Base-by-base conservation (phyloP, 2,329 filamentous ascomycete species). In the Nemania sp. region DNA sequence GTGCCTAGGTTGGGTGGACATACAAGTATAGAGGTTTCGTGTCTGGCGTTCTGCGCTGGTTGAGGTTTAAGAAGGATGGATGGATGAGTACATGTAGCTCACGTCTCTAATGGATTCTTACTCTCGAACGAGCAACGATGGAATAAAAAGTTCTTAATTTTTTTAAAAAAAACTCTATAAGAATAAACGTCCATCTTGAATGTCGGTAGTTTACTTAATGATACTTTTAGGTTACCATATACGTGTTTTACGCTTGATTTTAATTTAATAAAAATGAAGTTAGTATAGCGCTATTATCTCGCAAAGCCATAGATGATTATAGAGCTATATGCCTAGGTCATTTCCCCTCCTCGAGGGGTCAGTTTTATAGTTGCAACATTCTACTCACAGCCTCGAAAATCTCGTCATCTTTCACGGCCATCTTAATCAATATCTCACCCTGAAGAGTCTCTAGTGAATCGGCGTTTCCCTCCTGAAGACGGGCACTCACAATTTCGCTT, bases 391-490 rank as follows among this genome's bases (percentile, higher is more conserved):
- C 52, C 15, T 67, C 47, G 20, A 51, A 68, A 2, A 62, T 18
- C 22, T 27, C 43, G 1, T 64, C 41, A 7, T 70, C 59, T 45
- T 35, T 57, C 3, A 62, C 2, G 1, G 68, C 59, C 58, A 66
- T 66, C 20, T 64, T 70, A 26, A 71, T 62, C 5, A 70, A 26
- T 1, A 71, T 59, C 52, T 71, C 70, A 22, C 41, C 58, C 1
- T 53, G 20, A 5, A 66, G 32, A 0, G 62, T 41, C 4, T 66
- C 62, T n/a, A 71, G 22, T 10, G 35, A 32, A 18, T 57, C 26
- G 20, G 27, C 41, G 22, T 38, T 47, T 5, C 65, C 64, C 35
- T 62, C 49, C 27, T 32, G 59, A 2, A 71, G 64, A 38, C 67
- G 70, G 22, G 26, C 43, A 7, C 29, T 27, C 26, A 71, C 49